A percentile compares a stretch with the other conserved stretches of the same genome.
Evolutionary conservation across 192 early-diverging fungal genomes (phyloP).

Genomic region (Coemansia sp.): DNA sequence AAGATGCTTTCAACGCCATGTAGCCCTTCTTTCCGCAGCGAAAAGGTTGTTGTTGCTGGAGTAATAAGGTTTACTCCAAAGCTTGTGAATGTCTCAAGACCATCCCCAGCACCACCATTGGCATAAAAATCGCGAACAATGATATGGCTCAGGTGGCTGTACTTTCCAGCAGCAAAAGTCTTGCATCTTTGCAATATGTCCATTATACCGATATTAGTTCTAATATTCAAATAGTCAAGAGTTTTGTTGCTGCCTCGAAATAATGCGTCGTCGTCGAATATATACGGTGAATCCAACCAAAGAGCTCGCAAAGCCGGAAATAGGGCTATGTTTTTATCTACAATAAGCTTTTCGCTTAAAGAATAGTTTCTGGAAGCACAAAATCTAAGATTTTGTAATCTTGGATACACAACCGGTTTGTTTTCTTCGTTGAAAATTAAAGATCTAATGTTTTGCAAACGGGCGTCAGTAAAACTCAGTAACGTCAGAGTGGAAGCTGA

Average conservation of each 20-base stretch:
- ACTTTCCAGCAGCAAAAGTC: neutral
- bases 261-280: neutral
- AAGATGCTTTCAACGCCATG: constrained; percentile 6
- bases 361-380: too few relatives aligned
- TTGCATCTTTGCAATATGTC: neutral
- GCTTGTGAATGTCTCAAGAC: neutral
- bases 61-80: neutral
- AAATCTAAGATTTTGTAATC: neutral
- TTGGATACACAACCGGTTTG: neutral
- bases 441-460: neutral
- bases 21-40: neutral
- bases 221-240: neutral
- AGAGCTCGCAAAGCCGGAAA: neutral
- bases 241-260: neutral
- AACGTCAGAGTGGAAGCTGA: neutral
- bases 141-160: neutral
- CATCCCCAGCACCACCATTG: too few relatives aligned
- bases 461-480: neutral
- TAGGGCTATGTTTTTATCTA: neutral
- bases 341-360: neutral
- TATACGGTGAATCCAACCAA: neutral
- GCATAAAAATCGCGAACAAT: too few relatives aligned
- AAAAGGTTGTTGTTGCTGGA: neutral
- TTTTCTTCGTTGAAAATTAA: neutral
- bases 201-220: neutral